Evolutionary conservation across 106 monocot genomes (phyloP).

Genomic region (Dactylorhiza incarnata): DNA sequence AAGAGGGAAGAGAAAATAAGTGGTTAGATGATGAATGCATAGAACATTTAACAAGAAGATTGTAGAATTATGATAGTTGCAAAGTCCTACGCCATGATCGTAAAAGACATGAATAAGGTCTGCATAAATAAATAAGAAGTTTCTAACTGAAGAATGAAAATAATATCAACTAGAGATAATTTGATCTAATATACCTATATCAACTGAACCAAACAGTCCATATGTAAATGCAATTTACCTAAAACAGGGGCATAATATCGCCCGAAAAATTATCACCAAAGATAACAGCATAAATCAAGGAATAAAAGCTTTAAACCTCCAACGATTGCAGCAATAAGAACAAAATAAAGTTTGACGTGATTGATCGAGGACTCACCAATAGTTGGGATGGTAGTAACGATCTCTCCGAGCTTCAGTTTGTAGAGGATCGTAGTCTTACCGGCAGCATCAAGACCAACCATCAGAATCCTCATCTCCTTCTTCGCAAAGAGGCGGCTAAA

Average conservation of each 20-base stretch:
- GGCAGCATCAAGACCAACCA: conserved; percentile 26
- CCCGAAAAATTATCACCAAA: background rate
- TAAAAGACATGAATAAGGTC: background rate
- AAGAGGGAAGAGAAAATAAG: background rate
- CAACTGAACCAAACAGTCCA: no score
- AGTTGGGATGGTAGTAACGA: conserved; percentile 25
- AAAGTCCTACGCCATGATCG: background rate
- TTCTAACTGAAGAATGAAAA: background rate
- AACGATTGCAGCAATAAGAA: background rate
- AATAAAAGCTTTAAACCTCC: no score
- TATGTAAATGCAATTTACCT: background rate
- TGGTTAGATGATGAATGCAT: background rate
- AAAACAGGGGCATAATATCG: background rate
- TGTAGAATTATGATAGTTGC: background rate
- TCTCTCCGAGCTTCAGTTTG: conserved; percentile 29
- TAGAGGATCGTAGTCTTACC: conserved; percentile 27
- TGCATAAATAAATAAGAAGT: background rate
- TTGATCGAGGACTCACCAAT: conserved; percentile 14
- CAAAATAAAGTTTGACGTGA: background rate
- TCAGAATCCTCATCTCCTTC: conserved; percentile 26
- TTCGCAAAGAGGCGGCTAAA: conserved; percentile 23
- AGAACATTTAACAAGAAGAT: background rate
- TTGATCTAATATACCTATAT: background rate
- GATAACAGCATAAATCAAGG: background rate
- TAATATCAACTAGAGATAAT: background rate